Percentiles rank a stretch among this genome's conserved stretches.
Evolutionary conservation across 2,329 filamentous ascomycete genomes (phyloP).

Genomic region (Tolypocladium guangdongense): DNA sequence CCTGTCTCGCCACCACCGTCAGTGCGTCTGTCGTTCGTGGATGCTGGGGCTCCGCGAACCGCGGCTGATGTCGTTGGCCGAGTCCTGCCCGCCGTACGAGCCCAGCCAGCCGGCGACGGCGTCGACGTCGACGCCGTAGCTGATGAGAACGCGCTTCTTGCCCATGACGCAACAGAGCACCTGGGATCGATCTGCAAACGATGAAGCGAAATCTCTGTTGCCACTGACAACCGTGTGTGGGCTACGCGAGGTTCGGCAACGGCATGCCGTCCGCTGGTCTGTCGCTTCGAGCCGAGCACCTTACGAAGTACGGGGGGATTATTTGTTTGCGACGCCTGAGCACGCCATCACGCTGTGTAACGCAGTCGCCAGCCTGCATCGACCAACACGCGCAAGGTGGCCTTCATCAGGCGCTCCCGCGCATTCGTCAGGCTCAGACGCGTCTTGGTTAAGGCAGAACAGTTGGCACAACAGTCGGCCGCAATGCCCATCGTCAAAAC

Average conservation of each 20-base stretch:
- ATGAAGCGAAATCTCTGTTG: no score
- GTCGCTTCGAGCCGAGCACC: neutral
- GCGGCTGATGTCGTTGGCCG: slow-evolving; percentile 59
- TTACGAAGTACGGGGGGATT: no score
- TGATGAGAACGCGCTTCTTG: slow-evolving; percentile 8
- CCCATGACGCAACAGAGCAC: neutral
- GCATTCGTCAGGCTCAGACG: neutral
- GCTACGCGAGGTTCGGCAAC: no score
- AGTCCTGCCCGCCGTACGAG: slow-evolving; percentile 64
- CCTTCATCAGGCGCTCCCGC: no score
- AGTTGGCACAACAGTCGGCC: no score
- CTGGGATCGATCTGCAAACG: neutral
- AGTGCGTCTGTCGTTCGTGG: no score
- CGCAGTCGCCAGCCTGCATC: no score
- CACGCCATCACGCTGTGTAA: neutral
- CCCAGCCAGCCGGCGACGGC: slow-evolving; percentile 70
- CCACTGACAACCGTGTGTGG: no score
- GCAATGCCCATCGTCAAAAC: no score
- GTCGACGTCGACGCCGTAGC: slow-evolving; percentile 64
- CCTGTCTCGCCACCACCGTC: slow-evolving; percentile 26
- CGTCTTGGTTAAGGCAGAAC: no score
- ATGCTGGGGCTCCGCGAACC: no score
- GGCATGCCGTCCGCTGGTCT: neutral
- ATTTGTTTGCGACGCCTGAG: neutral
- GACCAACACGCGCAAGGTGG: no score